Evolutionary conservation across 805 yeast genomes (phyloP).

Genomic region (Scheffersomyces amazonensis): DNA sequence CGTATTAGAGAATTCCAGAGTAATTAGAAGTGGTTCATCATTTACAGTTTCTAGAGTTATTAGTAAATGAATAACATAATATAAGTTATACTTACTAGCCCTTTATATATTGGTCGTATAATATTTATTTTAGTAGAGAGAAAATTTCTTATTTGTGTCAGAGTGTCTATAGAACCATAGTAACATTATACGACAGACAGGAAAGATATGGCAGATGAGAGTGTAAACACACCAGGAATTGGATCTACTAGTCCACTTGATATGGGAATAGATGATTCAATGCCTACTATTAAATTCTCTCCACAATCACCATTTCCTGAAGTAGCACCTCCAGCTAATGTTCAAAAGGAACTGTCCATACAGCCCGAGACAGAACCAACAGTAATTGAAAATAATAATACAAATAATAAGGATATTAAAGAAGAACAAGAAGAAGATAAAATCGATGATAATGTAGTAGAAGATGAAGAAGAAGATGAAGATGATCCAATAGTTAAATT

Average conservation of each 20-base stretch:
- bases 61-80: too few species aligned
- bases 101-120: too few species aligned
- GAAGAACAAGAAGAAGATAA: conserved; percentile 4
- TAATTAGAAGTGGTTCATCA: too few species aligned
- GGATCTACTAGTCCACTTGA: background rate
- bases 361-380: background rate
- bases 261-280: background rate
- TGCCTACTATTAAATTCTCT: background rate
- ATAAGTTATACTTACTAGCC: too few species aligned
- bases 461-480: background rate
- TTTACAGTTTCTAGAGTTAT: too few species aligned
- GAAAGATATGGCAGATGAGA: background rate
- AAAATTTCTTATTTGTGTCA: too few species aligned
- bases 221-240: background rate
- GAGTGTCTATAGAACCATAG: too few species aligned
- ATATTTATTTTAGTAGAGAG: too few species aligned
- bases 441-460: background rate
- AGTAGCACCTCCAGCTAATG: background rate
- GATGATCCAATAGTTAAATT: conserved; percentile 20
- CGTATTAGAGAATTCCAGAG: too few species aligned
- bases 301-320: background rate
- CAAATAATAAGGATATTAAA: conserved; percentile 4
- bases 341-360: background rate
- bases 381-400: background rate
- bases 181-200: too few species aligned